phyloP scores from a whole-genome alignment of 306 rosid genomes.

The Cucumis cinereus region DNA sequence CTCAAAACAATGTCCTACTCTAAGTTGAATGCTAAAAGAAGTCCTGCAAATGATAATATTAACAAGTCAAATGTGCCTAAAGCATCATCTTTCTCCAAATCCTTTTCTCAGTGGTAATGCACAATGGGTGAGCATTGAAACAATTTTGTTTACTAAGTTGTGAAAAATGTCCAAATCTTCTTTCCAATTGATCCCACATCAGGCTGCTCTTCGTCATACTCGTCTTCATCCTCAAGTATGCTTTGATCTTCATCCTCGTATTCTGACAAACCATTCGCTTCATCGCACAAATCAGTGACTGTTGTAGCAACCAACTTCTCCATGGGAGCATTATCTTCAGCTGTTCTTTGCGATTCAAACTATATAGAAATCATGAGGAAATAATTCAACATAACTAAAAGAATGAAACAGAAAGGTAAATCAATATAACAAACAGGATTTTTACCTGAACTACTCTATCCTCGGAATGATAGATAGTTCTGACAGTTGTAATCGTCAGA shows the following conservation, averaged over 20 bases:
- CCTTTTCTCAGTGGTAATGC: neutral
- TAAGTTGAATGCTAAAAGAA: neutral
- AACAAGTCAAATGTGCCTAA: neutral
- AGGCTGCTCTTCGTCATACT: constrained; percentile 25
- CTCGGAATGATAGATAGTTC: constrained; percentile 28
- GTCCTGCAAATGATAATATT: neutral
- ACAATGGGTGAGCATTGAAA: neutral
- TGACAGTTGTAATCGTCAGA: constrained; percentile 28
- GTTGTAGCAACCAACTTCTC: constrained; percentile 18
- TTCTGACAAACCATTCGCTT: constrained; percentile 27
- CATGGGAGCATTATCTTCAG: constrained; percentile 27
- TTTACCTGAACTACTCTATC: constrained; percentile 59
- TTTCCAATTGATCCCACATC: constrained; percentile 48
- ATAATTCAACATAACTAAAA: neutral
- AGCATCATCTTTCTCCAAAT: constrained; percentile 1
- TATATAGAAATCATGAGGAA: constrained; percentile 19
- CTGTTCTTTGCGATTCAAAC: constrained; percentile 36
- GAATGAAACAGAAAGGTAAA: neutral
- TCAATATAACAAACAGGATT: neutral
- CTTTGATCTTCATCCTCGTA: constrained; percentile 33
- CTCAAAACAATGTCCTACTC: neutral
- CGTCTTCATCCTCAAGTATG: constrained; percentile 25
- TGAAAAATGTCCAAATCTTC: constrained; percentile 59
- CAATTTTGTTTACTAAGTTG: constrained; percentile 35
- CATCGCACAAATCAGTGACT: constrained; percentile 13